Conservation (phyloP, 2,329 filamentous ascomycete genomes). For the Xylariaceae sp. region DNA sequence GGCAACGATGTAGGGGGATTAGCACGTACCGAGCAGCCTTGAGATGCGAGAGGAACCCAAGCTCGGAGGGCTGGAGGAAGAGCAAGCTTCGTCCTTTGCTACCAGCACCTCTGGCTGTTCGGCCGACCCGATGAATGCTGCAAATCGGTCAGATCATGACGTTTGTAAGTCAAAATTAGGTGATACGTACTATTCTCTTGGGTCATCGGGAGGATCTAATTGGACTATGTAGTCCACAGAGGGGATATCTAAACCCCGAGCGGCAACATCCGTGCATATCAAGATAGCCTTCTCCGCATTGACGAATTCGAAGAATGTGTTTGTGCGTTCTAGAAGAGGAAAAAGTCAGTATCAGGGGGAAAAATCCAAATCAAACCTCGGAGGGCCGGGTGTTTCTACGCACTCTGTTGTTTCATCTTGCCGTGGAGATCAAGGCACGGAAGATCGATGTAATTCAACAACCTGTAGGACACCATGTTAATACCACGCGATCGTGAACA, state of each 20-base stretch:
- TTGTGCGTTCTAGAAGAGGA: too few relatives aligned
- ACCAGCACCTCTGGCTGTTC: conserved; percentile 81
- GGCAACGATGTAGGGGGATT: neutral
- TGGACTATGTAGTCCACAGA: conserved; percentile 96
- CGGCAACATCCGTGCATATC: conserved; percentile 95
- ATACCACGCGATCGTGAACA: neutral
- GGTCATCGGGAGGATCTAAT: conserved; percentile 90
- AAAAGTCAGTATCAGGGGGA: too few relatives aligned
- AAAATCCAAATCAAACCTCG: too few relatives aligned
- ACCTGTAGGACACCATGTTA: conserved; percentile 5
- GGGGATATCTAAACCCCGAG: conserved; percentile 90
- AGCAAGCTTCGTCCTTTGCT: conserved; percentile 84
- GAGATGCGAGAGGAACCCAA: conserved; percentile 87
- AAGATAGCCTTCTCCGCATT: conserved; percentile 77
- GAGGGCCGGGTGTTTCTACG: too few relatives aligned
- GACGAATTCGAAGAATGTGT: conserved; percentile 96
- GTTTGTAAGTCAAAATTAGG: neutral
- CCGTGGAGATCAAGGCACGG: conserved; percentile 65
- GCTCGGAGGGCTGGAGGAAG: conserved; percentile 88
- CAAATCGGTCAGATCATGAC: neutral
- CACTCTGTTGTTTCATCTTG: conserved; percentile 98
- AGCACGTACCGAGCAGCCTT: conserved; percentile 46
- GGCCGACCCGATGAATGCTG: conserved; percentile 74
- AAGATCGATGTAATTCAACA: conserved; percentile 96
- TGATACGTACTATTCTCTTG: conserved; percentile 40